Evolutionary conservation across 2,329 filamentous ascomycete genomes (phyloP), one percentile per base, ranked within the genome.

Genomic region (Clonostachys byssicola): DNA sequence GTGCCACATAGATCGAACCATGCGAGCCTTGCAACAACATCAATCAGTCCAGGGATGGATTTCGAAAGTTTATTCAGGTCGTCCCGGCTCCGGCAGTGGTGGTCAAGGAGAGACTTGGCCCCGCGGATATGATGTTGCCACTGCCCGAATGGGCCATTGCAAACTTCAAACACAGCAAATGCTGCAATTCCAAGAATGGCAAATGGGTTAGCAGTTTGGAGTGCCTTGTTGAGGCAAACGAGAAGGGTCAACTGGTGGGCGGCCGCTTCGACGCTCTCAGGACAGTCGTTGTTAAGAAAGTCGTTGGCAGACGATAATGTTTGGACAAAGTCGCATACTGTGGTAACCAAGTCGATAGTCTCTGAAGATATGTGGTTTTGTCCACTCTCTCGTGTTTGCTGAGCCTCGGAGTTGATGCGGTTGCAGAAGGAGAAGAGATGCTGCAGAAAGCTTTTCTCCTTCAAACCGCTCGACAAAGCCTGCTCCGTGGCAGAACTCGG

Each of bases 111-210:
- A 1, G 65, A 68, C 8, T 61, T 63, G 0, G 68, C 69, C 2
- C 69, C 69, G 35, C 65, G 58, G 1, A 72, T 52, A 52, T 72
- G 68, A 6, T 64, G 57, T 35, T 64, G 49, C 68, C 69, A 63
- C 42, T 64, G 57, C 1, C 64, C 64, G 45, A 71, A 73, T 0
- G 65, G 59, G 17, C 34, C 36, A 30, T 30, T 30, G 23, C 23
- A 30, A 0, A 73, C 68, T 12, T 72, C 70, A 23, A 72, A 67
- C 33, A 73, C 64, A 1, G 69, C 68, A 50, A 73, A 72, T 0
- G 66, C 68, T 0, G 68, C 68, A n/a, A 73, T 72, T 2, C 68
- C 70, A 6, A 73, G 60, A 9, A 73, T 59, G 0, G 70, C 69
- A 43, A 71, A 61, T 0, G 69, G 70, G 34, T 72, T 64, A 2